Evolutionary conservation across 805 yeast genomes (phyloP).

Genomic region (Teunomyces atbi): DNA sequence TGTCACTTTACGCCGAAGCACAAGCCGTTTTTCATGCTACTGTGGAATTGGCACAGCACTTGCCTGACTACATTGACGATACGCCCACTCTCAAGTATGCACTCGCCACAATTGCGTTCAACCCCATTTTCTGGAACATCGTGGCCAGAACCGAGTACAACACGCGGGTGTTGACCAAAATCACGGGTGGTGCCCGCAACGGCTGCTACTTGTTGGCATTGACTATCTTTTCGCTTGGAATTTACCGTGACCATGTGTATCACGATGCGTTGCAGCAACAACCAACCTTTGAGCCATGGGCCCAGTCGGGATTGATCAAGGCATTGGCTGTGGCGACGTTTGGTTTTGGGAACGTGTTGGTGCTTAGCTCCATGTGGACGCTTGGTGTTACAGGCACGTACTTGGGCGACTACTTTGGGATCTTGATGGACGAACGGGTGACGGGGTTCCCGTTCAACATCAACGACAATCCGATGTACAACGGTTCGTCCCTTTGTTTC

Average conservation of each 20-base stretch:
- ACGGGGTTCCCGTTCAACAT: slow-evolving; percentile 92
- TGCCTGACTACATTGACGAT: slow-evolving; percentile 19
- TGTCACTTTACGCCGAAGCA: slow-evolving; percentile 9
- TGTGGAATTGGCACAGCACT: slow-evolving; percentile 17
- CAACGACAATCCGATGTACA: slow-evolving; percentile 93
- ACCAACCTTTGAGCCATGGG: slow-evolving; percentile 58
- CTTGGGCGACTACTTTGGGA: slow-evolving; percentile 95
- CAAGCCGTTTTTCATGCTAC: slow-evolving; percentile 13
- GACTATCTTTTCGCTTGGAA: slow-evolving; percentile 82
- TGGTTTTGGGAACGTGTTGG: slow-evolving; percentile 75
- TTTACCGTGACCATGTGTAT: slow-evolving; percentile 73
- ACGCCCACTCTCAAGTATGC: slow-evolving; percentile 35
- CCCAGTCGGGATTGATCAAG: slow-evolving; percentile 36
- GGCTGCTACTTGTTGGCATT: slow-evolving; percentile 87
- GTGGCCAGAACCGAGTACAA: slow-evolving; percentile 86
- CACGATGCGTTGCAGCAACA: slow-evolving; percentile 72
- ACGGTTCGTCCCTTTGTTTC: slow-evolving; percentile 86
- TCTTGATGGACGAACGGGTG: slow-evolving; percentile 86
- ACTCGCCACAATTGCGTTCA: slow-evolving; percentile 72
- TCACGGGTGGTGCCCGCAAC: slow-evolving; percentile 60
- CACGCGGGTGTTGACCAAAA: slow-evolving; percentile 70
- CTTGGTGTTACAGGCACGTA: slow-evolving; percentile 96
- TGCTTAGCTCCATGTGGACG: slow-evolving; percentile 81
- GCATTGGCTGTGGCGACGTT: slow-evolving; percentile 57
- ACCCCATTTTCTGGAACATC: slow-evolving; percentile 94